A percentile compares a stretch with the other conserved stretches of the same genome.
phyloP scores from a whole-genome alignment of 495 filamentous ascomycete genomes.

The Eremomyces bilateralis region DNA sequence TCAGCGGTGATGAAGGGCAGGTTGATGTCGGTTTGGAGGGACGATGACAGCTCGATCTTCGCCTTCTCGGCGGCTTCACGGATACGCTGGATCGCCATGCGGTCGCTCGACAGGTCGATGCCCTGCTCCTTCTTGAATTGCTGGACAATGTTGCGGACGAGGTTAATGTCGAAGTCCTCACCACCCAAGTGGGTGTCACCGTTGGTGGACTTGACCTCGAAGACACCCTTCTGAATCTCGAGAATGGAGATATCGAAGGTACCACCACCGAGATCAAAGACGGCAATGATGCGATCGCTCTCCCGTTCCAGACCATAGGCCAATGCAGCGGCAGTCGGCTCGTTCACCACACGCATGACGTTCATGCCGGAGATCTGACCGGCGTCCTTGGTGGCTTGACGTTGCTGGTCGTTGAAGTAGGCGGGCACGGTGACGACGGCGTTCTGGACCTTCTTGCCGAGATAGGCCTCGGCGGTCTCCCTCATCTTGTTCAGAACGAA shows the following conservation, averaged over 20 bases:
- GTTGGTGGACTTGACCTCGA: conserved; percentile 98
- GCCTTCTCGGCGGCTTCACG: conserved; percentile 99
- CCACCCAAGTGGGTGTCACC: conserved; percentile 95
- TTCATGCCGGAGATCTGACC: conserved; percentile 91
- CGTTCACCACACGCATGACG: conserved; percentile 91
- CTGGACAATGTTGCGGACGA: conserved; percentile 85
- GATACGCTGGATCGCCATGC: conserved; percentile 98
- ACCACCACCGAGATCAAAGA: conserved; percentile 96
- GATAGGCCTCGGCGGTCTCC: conserved; percentile 84
- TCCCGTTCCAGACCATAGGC: conserved; percentile 94
- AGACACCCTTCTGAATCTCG: conserved; percentile 94
- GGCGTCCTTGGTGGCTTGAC: conserved; percentile 94
- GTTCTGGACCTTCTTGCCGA: conserved; percentile 77
- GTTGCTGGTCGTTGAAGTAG: conserved; percentile 96
- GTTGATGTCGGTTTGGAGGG: conserved; percentile 94
- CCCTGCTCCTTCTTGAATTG: conserved; percentile 93
- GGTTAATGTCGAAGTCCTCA: conserved; percentile 93
- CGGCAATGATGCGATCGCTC: conserved; percentile 70
- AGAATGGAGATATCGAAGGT: conserved; percentile 97
- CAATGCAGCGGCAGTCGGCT: conserved; percentile 84
- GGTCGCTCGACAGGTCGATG: conserved; percentile 78
- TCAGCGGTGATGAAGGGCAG: conserved; percentile 97
- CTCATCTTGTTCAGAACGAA: conserved; percentile 98
- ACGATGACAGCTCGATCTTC: conserved; percentile 97
- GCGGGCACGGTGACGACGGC: conserved; percentile 91